Conservation (phyloP, 1,139 yeast genomes). For the Taphrina deformans region DNA sequence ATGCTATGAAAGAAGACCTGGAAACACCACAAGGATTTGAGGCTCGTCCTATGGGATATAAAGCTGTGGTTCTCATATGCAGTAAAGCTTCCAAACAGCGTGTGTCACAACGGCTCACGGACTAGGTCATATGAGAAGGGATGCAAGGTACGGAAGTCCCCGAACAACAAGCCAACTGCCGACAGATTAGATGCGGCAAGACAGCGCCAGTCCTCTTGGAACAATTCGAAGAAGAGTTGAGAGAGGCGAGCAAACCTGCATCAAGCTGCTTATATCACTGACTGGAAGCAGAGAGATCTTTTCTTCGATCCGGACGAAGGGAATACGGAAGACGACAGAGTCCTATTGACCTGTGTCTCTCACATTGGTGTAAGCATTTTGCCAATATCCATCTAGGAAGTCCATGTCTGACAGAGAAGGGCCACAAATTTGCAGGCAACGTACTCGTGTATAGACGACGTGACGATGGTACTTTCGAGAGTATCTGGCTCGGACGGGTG, state of each 20-base stretch:
- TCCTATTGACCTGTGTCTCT: slow-evolving; percentile 10
- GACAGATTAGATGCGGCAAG: slow-evolving; percentile 10
- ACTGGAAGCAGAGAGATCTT: background rate
- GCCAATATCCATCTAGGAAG: background rate
- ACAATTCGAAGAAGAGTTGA: slow-evolving; percentile 18
- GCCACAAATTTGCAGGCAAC: slow-evolving; percentile 33
- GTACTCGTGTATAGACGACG: slow-evolving; percentile 22
- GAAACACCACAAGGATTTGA: background rate
- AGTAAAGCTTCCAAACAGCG: too few relatives aligned
- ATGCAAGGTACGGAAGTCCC: background rate
- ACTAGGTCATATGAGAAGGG: slow-evolving; percentile 19
- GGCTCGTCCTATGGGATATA: background rate
- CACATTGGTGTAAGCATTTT: slow-evolving; percentile 23
- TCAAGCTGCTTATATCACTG: background rate
- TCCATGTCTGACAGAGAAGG: background rate
- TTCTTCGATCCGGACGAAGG: slow-evolving; percentile 22
- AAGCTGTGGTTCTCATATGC: slow-evolving; percentile 16
- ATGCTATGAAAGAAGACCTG: background rate
- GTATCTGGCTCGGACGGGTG: slow-evolving; percentile 31
- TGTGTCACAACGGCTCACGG: too few relatives aligned
- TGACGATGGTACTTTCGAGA: slow-evolving; percentile 6
- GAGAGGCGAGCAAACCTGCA: background rate
- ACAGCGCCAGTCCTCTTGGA: slow-evolving; percentile 26
- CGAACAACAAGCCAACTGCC: background rate
- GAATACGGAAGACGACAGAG: slow-evolving; percentile 5